phyloP scores from a whole-genome alignment of 768 basidiomycete genomes.

The Boletus subcaerulescens region DNA sequence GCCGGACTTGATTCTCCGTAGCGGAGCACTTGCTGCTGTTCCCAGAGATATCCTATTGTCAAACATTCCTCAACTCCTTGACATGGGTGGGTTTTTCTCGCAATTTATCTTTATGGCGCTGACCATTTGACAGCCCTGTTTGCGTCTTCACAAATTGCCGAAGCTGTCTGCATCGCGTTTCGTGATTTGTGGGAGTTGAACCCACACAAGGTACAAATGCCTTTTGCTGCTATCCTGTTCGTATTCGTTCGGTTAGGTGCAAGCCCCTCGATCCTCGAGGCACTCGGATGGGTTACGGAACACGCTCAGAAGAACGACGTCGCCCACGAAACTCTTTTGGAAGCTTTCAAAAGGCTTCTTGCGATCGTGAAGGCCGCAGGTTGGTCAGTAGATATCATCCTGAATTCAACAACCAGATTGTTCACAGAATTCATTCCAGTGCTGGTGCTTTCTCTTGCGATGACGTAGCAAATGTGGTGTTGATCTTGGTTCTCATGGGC shows the following conservation, averaged over 20 bases:
- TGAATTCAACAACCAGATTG: neutral
- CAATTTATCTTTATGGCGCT: neutral
- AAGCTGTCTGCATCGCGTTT: constrained; percentile 34
- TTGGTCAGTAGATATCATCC: constrained; percentile 37
- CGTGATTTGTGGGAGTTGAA: constrained; percentile 31
- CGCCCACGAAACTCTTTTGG: constrained; percentile 24
- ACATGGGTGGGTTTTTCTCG: constrained; percentile 35
- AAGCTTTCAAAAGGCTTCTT: constrained; percentile 41
- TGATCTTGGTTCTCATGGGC: constrained; percentile 51
- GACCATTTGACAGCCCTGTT: constrained; percentile 16
- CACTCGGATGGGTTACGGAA: constrained; percentile 30
- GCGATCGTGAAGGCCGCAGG: constrained; percentile 42
- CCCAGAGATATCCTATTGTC: constrained; percentile 27
- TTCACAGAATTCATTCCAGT: constrained; percentile 22
- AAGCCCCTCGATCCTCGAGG: constrained; percentile 32
- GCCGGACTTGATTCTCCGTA: constrained; percentile 40
- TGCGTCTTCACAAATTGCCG: constrained; percentile 26
- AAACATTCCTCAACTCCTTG: constrained; percentile 40
- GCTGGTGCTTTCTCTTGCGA: constrained; percentile 33
- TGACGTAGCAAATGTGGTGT: constrained; percentile 48
- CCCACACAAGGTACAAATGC: constrained; percentile 25
- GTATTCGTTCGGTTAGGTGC: constrained; percentile 48
- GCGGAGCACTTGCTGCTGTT: constrained; percentile 38
- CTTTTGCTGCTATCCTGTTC: constrained; percentile 34
- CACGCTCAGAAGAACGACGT: constrained; percentile 10